These are phyloP conservation scores for Geosmithia flava DNA, from an alignment of 2,329 filamentous ascomycete genomes.

Conservation along the genomic window DNA sequence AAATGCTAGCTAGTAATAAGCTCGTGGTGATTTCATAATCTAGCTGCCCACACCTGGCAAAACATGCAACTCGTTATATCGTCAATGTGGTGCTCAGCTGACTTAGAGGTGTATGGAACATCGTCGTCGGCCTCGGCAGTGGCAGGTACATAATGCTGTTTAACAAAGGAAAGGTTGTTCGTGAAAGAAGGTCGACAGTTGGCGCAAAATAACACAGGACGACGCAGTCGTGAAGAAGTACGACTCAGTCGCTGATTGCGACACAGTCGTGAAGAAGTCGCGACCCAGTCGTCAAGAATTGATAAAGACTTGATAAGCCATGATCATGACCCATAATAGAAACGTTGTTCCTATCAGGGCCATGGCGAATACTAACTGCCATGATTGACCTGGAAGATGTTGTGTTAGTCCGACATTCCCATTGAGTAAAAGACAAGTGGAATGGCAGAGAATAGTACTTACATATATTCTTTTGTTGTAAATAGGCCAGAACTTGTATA, in stretches of 20 bases:
- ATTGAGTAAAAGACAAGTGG: neutral
- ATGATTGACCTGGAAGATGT: conserved; percentile 37
- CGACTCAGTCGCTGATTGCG: too few species aligned
- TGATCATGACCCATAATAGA: conserved; percentile 56
- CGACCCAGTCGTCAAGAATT: conserved; percentile 14
- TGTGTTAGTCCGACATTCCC: conserved; percentile 6
- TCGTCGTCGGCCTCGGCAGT: neutral
- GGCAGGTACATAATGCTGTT: neutral
- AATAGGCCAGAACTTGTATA: conserved; percentile 45
- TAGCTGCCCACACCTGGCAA: neutral
- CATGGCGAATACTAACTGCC: conserved; percentile 54
- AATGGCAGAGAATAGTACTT: conserved; percentile 16
- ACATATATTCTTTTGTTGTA: conserved; percentile 53
- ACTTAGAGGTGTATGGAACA: neutral
- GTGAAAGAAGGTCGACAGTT: neutral
- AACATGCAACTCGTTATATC: neutral
- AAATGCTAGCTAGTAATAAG: neutral
- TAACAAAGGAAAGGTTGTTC: neutral
- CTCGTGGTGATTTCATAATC: neutral
- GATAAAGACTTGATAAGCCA: conserved; percentile 53
- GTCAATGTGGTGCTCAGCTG: neutral
- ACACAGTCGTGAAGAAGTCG: conserved; percentile 11
- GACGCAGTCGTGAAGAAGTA: conserved; percentile 11
- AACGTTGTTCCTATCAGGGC: conserved; percentile 47
- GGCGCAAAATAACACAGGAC: neutral